Percentiles rank a stretch among this genome's conserved stretches.
Evolutionary conservation across 768 basidiomycete species (phyloP).

Genomic region (Cubamyces lactineus): DNA sequence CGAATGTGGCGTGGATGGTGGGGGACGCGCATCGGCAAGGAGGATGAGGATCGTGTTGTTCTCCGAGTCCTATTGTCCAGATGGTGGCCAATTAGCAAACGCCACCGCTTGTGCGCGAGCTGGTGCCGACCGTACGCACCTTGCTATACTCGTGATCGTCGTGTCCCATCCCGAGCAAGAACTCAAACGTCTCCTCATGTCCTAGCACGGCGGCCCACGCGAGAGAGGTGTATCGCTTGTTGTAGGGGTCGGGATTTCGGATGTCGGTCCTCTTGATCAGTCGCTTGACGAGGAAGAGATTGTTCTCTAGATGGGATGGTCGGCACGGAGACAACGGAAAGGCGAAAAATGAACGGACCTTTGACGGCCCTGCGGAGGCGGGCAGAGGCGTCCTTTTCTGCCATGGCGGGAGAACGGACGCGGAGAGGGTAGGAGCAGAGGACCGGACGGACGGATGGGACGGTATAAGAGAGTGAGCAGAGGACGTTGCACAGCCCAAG

Average conservation of each 20-base stretch:
- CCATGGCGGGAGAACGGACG: conserved; percentile 53
- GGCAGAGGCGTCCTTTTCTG: conserved; percentile 78
- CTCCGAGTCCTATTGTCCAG: conserved; percentile 71
- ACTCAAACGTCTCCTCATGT: conserved; percentile 93
- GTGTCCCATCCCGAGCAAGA: conserved; percentile 81
- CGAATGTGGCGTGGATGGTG: conserved; percentile 48
- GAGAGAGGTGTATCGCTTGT: conserved; percentile 80
- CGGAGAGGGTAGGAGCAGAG: conserved; percentile 23
- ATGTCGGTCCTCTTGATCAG: conserved; percentile 86
- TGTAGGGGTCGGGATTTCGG: conserved; percentile 83
- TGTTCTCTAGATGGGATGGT: conserved; percentile 70
- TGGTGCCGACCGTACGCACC: conserved; percentile 48
- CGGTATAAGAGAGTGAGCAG: conserved; percentile 26
- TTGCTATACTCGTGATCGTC: conserved; percentile 92
- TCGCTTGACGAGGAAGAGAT: conserved; percentile 89
- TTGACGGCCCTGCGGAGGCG: conserved; percentile 81
- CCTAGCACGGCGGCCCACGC: conserved; percentile 92
- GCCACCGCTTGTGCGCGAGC: neutral
- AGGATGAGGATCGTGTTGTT: conserved; percentile 93
- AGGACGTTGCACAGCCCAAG: conserved; percentile 29
- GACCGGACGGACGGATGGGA: conserved; percentile 24
- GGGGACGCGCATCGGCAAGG: conserved; percentile 79
- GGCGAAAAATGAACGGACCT: conserved; percentile 44
- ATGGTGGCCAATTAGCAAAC: neutral
- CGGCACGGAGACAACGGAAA: conserved; percentile 6